Percentiles rank a stretch among this genome's conserved stretches.
Conservation (phyloP, 202 grass and related monocot species). For the Elaeis oleifera region DNA sequence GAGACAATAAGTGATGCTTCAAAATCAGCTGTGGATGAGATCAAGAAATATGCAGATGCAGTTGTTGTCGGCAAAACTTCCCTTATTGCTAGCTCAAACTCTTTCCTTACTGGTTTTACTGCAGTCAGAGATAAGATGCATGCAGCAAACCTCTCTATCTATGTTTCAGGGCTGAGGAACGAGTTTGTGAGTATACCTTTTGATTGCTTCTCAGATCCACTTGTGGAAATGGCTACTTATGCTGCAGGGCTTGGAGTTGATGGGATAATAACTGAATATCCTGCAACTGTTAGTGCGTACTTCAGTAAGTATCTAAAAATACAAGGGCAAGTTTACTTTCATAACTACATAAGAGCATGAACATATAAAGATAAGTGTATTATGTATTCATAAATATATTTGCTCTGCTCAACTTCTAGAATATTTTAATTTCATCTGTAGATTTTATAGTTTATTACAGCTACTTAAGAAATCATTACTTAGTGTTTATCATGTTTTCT, state of each 20-base stretch:
- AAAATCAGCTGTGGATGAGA: slow-evolving; percentile 43
- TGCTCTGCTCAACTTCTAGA: too few species aligned
- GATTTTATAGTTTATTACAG: too few species aligned
- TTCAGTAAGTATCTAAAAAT: slow-evolving; percentile 50
- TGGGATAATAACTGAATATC: slow-evolving; percentile 67
- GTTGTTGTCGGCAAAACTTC: slow-evolving; percentile 47
- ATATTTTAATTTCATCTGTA: too few species aligned
- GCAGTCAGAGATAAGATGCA: slow-evolving; percentile 37
- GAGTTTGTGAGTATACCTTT: slow-evolving; percentile 80
- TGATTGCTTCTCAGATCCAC: slow-evolving; percentile 80
- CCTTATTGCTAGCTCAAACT: slow-evolving; percentile 33
- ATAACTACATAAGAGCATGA: too few species aligned
- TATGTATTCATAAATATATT: too few species aligned
- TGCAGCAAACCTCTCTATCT: slow-evolving; percentile 53
- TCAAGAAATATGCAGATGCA: slow-evolving; percentile 40
- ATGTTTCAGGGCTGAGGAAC: slow-evolving; percentile 61
- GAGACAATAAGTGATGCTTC: slow-evolving; percentile 40
- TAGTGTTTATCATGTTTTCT: too few species aligned
- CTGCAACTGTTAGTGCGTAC: slow-evolving; percentile 56
- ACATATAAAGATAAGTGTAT: too few species aligned
- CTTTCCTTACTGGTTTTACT: slow-evolving; percentile 67
- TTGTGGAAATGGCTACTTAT: slow-evolving; percentile 68
- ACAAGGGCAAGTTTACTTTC: too few species aligned
- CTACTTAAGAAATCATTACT: too few species aligned
- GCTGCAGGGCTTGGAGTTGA: slow-evolving; percentile 31